Evolutionary conservation across 148 eudicot species (phyloP), one percentile per base, ranked within the genome.

Genomic region (Pouteria glomerata): DNA sequence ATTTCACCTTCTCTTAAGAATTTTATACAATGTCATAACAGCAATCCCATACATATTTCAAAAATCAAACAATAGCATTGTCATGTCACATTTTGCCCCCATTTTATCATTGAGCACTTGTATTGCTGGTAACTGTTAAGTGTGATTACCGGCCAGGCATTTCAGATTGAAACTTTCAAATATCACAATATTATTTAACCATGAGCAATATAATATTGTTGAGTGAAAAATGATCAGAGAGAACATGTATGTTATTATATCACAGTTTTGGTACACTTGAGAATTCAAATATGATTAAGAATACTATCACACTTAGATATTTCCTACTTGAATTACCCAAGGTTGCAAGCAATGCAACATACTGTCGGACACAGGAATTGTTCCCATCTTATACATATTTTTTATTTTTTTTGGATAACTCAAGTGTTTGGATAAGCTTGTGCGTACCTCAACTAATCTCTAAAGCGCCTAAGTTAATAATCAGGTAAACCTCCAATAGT

Each of bases 361-460:
- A n/a, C n/a, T n/a, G 31, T 30, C 12, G 6, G 19, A 29, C 10
- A 3, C 3, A 29, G 7, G 29, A 34, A 4, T 1, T 35, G n/a
- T 47, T 56, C 59, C 21, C 60, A 53, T 53, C 59, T 53, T 39
- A 69, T 69, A 21, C 33, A 55, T 34, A 61, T 53, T n/a, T n/a
- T n/a, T n/a, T n/a, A n/a, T n/a, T n/a, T n/a, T n/a, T n/a, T n/a
- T n/a, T n/a, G n/a, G n/a, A n/a, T n/a, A n/a, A n/a, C n/a, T n/a
- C n/a, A n/a, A n/a, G n/a, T n/a, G n/a, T n/a, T n/a, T n/a, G n/a
- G n/a, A n/a, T n/a, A n/a, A n/a, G n/a, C n/a, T n/a, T n/a, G n/a
- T n/a, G n/a, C n/a, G n/a, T n/a, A n/a, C n/a, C n/a, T n/a, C n/a
- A n/a, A n/a, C n/a, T n/a, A n/a, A n/a, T n/a, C n/a, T n/a, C n/a